A percentile compares a stretch with the other conserved stretches of the same genome.
Conservation (phyloP, 768 basidiomycete genomes). For the Calocera cornea region DNA sequence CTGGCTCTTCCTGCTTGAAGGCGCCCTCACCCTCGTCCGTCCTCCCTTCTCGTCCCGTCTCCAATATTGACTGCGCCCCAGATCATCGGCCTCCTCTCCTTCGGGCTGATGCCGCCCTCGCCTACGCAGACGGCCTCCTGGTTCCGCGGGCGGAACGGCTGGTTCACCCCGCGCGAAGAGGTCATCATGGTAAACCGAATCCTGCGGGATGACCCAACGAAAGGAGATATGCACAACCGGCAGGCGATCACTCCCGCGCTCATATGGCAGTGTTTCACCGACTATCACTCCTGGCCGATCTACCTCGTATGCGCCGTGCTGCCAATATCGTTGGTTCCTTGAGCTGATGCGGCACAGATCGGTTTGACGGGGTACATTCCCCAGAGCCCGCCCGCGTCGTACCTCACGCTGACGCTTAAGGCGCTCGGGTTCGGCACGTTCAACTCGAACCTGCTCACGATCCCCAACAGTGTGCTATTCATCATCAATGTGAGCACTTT, state of each 20-base stretch:
- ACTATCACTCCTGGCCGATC: slow-evolving; percentile 55
- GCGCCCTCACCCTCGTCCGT: slow-evolving; percentile 11
- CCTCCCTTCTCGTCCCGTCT: slow-evolving; percentile 4
- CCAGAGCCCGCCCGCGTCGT: slow-evolving; percentile 43
- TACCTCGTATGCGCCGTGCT: slow-evolving; percentile 30
- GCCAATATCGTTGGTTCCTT: not conserved
- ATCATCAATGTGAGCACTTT: slow-evolving; percentile 22
- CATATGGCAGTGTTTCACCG: slow-evolving; percentile 39
- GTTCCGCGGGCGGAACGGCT: slow-evolving; percentile 43
- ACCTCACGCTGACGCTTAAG: slow-evolving; percentile 49
- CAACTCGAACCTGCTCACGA: slow-evolving; percentile 45
- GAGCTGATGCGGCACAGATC: slow-evolving; percentile 7
- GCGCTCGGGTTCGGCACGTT: slow-evolving; percentile 51
- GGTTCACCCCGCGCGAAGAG: slow-evolving; percentile 54
- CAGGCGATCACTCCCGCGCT: slow-evolving; percentile 39
- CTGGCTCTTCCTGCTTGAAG: slow-evolving; percentile 44
- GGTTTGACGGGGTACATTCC: slow-evolving; percentile 33
- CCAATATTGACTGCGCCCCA: slow-evolving; percentile 27
- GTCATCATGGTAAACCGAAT: slow-evolving; percentile 32
- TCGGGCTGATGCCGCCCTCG: slow-evolving; percentile 45
- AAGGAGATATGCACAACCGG: slow-evolving; percentile 52
- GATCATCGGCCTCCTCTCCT: slow-evolving; percentile 37
- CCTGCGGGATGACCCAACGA: slow-evolving; percentile 10
- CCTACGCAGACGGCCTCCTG: slow-evolving; percentile 52
- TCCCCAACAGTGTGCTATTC: slow-evolving; percentile 42